Conservation (phyloP, 345 rosid genomes). For the Boechera retrofracta region DNA sequence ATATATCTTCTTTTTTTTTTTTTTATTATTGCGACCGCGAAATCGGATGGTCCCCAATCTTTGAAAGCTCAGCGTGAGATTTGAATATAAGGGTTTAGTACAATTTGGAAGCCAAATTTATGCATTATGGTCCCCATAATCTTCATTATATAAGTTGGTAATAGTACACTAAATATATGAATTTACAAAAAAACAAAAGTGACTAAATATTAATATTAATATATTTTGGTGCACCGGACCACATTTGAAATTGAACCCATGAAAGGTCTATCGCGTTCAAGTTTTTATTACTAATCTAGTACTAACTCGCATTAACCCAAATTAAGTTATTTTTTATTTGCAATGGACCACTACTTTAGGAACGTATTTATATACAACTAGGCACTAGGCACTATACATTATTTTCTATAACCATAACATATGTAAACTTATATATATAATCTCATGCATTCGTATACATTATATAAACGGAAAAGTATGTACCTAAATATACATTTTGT, state of each 20-base stretch:
- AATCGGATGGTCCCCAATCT: conserved; percentile 47
- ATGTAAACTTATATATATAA: background rate
- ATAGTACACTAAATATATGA: conserved; percentile 34
- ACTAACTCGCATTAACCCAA: conserved; percentile 40
- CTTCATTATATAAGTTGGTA: conserved; percentile 37
- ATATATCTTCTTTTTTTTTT: background rate
- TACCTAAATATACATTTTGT: background rate
- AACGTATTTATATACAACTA: background rate
- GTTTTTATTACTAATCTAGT: conserved; percentile 40
- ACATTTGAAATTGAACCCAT: conserved; percentile 42
- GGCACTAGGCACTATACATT: background rate
- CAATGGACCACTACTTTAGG: conserved; percentile 29
- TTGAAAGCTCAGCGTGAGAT: conserved; percentile 43
- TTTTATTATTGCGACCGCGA: conserved; percentile 13
- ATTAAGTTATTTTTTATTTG: conserved; percentile 13
- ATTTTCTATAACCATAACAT: background rate
- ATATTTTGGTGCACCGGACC: conserved; percentile 24
- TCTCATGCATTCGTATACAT: conserved; percentile 14
- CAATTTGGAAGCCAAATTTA: conserved; percentile 44
- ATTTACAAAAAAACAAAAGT: conserved; percentile 20
- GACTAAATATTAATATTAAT: conserved; percentile 1
- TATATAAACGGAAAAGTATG: background rate
- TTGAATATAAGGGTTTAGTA: conserved; percentile 47
- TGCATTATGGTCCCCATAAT: conserved; percentile 46
- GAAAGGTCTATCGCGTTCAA: conserved; percentile 44